These are phyloP conservation scores for Extremus antarcticus DNA, from an alignment of 495 filamentous ascomycete species.

Conservation along the genomic window DNA sequence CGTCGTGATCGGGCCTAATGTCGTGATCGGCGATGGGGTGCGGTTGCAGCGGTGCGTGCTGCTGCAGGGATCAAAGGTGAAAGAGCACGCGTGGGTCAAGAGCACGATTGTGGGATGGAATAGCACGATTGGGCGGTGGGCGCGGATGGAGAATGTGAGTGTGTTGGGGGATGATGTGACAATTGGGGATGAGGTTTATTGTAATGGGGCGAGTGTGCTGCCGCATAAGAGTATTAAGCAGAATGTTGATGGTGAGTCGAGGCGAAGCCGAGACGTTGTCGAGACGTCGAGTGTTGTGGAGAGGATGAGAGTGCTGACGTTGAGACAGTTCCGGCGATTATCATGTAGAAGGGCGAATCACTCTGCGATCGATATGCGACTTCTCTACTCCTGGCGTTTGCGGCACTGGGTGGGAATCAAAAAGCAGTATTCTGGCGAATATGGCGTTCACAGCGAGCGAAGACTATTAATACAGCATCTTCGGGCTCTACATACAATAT, in stretches of 20 bases:
- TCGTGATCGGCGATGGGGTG: conserved; percentile 90
- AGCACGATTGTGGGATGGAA: conserved; percentile 99
- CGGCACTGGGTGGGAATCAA: not conserved
- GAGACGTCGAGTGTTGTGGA: not conserved
- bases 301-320: not conserved
- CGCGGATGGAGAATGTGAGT: conserved; percentile 91
- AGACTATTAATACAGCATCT: not conserved
- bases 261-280: not conserved
- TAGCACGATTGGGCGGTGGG: conserved; percentile 90
- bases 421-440: not conserved
- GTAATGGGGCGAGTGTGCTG: conserved; percentile 92
- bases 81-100: conserved; percentile 99
- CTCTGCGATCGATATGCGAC: not conserved
- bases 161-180: conserved; percentile 98
- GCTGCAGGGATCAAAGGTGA: conserved; percentile 80
- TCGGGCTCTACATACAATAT: not conserved
- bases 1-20: conserved; percentile 90
- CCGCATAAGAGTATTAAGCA: conserved; percentile 99
- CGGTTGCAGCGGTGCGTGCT: conserved; percentile 89
- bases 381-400: not conserved
- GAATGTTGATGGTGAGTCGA: conserved; percentile 82
- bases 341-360: conserved; percentile 11
- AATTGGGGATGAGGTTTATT: conserved; percentile 96
- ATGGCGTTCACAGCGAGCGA: not conserved
- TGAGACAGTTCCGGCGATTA: conserved; percentile 15